Conservation (phyloP, 2,329 filamentous ascomycete species). For the Metarhizium brunneum region DNA sequence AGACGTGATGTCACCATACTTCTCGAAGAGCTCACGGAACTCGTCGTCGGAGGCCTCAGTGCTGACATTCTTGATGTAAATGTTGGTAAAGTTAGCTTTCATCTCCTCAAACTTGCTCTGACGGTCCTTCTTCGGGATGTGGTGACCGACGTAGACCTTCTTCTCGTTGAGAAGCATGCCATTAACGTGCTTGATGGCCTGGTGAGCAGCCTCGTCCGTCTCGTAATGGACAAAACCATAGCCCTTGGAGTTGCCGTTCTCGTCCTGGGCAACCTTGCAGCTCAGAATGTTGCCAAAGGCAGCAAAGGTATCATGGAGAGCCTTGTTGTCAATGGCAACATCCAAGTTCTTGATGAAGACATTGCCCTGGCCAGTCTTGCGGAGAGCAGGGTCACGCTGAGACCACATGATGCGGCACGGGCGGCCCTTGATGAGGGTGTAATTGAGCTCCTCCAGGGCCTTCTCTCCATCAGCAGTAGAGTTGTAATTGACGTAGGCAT, state of each 20-base stretch:
- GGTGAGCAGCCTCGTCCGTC: constrained; percentile 91
- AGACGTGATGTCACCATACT: constrained; percentile 89
- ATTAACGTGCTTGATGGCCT: constrained; percentile 99
- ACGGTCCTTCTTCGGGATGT: constrained; percentile 99
- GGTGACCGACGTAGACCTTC: constrained; percentile 98
- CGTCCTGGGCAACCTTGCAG: constrained; percentile 99
- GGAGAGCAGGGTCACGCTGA: constrained; percentile 95
- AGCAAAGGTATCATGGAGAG: constrained; percentile 97
- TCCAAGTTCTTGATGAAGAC: constrained; percentile 99
- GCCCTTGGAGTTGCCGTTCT: constrained; percentile 92
- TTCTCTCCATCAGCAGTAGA: constrained; percentile 93
- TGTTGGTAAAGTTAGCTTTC: constrained; percentile 99
- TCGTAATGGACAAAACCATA: constrained; percentile 99
- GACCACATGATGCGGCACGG: constrained; percentile 99
- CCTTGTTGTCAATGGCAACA: constrained; percentile 98
- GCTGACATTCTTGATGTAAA: constrained; percentile 98
- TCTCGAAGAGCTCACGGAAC: constrained; percentile 88
- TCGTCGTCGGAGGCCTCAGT: constrained; percentile 81
- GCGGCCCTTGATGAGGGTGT: constrained; percentile 97
- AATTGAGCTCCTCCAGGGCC: constrained; percentile 98
- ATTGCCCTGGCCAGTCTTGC: constrained; percentile 98
- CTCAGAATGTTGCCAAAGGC: constrained; percentile 98
- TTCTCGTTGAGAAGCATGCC: constrained; percentile 99
- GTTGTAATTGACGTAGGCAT: constrained; percentile 99
- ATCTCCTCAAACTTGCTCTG: constrained; percentile 99